A percentile compares a stretch with the other conserved stretches of the same genome.
Conservation (phyloP, 257 asterid genomes). For the Solanum medicagineum region DNA sequence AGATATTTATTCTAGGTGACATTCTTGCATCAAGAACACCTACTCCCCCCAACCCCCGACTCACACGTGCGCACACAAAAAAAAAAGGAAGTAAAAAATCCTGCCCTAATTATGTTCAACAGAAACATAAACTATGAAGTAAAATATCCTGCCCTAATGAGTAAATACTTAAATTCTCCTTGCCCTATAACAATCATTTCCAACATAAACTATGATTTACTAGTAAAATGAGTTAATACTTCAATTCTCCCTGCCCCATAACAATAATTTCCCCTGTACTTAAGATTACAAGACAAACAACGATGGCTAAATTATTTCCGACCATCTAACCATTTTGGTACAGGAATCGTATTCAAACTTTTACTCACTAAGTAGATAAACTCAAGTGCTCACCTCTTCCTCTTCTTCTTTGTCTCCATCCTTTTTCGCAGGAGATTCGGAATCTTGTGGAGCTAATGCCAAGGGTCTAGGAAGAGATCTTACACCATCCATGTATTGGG, state of each 20-base stretch:
- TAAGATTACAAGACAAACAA: neutral
- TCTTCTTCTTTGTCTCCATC: conserved; percentile 44
- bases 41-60: too few relatives aligned
- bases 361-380: neutral
- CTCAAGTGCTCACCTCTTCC: conserved; percentile 49
- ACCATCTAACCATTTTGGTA: neutral
- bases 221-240: neutral
- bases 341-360: neutral
- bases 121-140: neutral
- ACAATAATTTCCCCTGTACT: neutral
- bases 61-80: too few relatives aligned
- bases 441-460: conserved; percentile 46
- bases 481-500: conserved; percentile 39
- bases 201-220: neutral
- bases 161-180: neutral
- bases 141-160: neutral
- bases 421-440: conserved; percentile 29
- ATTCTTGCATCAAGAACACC: neutral
- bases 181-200: neutral
- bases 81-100: neutral
- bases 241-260: neutral
- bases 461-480: conserved; percentile 83
- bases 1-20: neutral
- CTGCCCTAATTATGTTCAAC: neutral
- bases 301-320: neutral